Conservation (phyloP, 1,139 yeast genomes). For the Blastobotrys persicus region DNA sequence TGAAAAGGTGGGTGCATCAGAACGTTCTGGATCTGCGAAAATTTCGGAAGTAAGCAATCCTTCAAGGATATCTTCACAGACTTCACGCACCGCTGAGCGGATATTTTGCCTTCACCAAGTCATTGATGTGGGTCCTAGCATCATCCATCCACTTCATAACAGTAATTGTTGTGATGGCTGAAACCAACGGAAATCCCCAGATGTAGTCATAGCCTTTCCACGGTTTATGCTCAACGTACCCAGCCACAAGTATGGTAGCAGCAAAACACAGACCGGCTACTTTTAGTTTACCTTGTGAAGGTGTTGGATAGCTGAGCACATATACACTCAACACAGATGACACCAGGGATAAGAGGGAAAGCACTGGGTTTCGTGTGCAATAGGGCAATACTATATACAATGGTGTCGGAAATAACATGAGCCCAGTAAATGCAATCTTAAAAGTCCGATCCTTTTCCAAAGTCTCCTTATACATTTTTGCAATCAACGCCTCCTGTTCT, state of each 20-base stretch:
- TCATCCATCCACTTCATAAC: slow-evolving; percentile 33
- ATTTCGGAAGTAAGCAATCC: too few relatives aligned
- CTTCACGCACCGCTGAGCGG: slow-evolving; percentile 34
- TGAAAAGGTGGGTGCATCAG: too few relatives aligned
- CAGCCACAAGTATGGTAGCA: slow-evolving; percentile 25
- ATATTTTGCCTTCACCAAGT: slow-evolving; percentile 29
- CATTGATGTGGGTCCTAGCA: slow-evolving; percentile 26
- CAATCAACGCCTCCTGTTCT: slow-evolving; percentile 35
- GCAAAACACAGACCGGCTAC: slow-evolving; percentile 26
- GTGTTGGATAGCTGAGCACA: slow-evolving; percentile 22
- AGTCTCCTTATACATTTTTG: slow-evolving; percentile 29
- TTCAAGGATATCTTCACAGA: background rate
- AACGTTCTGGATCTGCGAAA: too few relatives aligned
- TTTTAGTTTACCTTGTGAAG: slow-evolving; percentile 13
- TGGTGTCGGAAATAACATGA: slow-evolving; percentile 37
- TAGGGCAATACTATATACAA: slow-evolving; percentile 32
- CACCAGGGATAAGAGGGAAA: slow-evolving; percentile 33
- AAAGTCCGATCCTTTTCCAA: slow-evolving; percentile 26
- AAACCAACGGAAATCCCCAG: slow-evolving; percentile 34
- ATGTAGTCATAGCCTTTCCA: slow-evolving; percentile 34
- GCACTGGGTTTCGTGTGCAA: slow-evolving; percentile 32
- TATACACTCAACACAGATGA: slow-evolving; percentile 30
- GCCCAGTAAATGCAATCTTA: slow-evolving; percentile 27
- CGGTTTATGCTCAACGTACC: slow-evolving; percentile 29
- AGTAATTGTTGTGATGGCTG: slow-evolving; percentile 27